Percentiles rank a stretch among this genome's conserved stretches.
Conservation (phyloP, 768 basidiomycete species). For the Tylopilus sp. region DNA sequence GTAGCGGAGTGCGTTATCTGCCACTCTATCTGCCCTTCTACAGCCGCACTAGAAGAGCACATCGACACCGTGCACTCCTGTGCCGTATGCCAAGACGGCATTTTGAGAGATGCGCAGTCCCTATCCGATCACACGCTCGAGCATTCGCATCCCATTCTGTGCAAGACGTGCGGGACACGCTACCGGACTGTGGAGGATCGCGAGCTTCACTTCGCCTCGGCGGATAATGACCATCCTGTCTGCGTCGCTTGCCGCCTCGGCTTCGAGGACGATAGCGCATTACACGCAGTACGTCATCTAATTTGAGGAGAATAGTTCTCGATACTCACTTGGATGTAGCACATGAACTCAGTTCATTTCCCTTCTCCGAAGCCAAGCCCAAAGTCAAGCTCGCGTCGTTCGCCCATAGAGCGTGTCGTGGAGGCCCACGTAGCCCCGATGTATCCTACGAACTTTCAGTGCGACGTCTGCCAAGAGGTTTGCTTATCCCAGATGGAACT, state of each 20-base stretch:
- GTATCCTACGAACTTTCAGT: conserved; percentile 10
- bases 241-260: conserved; percentile 33
- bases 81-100: conserved; percentile 27
- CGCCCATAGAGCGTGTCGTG: conserved; percentile 8
- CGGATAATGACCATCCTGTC: conserved; percentile 35
- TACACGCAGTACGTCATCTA: conserved; percentile 26
- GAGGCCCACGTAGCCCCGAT: conserved; percentile 1
- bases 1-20: conserved; percentile 25
- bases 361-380: conserved; percentile 14
- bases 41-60: conserved; percentile 23
- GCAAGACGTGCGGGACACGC: conserved; percentile 30
- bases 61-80: conserved; percentile 27
- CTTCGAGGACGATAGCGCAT: conserved; percentile 33
- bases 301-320: conserved; percentile 2
- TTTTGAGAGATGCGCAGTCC: conserved; percentile 24
- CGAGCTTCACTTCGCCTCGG: conserved; percentile 36
- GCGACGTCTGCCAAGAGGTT: conserved; percentile 23
- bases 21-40: conserved; percentile 20
- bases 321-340: conserved; percentile 18
- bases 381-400: conserved; percentile 9
- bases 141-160: conserved; percentile 26
- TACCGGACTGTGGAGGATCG: conserved; percentile 36
- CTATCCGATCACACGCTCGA: conserved; percentile 29
- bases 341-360: conserved; percentile 13
- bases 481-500: conserved; percentile 24